These are phyloP conservation scores for Diospyros kaki DNA, from an alignment of 148 eudicot species.

Conservation along the genomic window DNA sequence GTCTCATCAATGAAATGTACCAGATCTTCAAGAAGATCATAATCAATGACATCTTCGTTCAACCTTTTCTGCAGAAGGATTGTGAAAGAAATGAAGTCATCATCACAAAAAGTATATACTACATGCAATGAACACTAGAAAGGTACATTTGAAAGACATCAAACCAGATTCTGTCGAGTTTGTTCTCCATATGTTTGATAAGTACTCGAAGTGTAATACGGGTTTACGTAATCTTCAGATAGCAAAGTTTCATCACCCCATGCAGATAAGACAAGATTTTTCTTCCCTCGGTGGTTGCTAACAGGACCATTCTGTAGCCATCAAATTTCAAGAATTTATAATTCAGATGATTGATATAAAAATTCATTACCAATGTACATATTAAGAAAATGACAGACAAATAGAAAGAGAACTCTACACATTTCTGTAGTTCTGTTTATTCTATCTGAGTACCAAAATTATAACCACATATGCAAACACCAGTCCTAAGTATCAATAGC, in stretches of 20 bases:
- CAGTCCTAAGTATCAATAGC: neutral
- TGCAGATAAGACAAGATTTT: conserved; percentile 77
- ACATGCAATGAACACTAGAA: neutral
- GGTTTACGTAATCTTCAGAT: conserved; percentile 65
- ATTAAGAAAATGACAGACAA: neutral
- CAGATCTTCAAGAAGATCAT: conserved; percentile 95
- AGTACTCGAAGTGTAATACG: conserved; percentile 51
- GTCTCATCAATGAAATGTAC: conserved; percentile 84
- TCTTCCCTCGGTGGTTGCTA: conserved; percentile 76
- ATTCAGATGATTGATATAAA: neutral
- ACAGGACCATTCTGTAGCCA: conserved; percentile 57
- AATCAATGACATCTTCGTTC: conserved; percentile 94
- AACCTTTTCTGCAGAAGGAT: conserved; percentile 55
- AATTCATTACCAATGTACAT: neutral
- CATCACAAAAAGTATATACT: neutral
- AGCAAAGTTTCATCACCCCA: conserved; percentile 85
- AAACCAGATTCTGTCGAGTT: conserved; percentile 82
- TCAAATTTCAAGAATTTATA: conserved; percentile 12
- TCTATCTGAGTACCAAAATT: neutral
- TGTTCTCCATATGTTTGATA: conserved; percentile 75
- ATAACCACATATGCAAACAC: neutral
- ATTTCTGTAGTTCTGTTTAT: neutral
- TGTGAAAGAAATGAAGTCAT: conserved; percentile 7
- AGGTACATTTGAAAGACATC: conserved; percentile 2
- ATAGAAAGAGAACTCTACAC: neutral